A percentile compares a stretch with the other conserved stretches of the same genome.
These are phyloP conservation scores for Chenopodium formosanum DNA, from an alignment of 148 eudicot species.

Conservation along the genomic window DNA sequence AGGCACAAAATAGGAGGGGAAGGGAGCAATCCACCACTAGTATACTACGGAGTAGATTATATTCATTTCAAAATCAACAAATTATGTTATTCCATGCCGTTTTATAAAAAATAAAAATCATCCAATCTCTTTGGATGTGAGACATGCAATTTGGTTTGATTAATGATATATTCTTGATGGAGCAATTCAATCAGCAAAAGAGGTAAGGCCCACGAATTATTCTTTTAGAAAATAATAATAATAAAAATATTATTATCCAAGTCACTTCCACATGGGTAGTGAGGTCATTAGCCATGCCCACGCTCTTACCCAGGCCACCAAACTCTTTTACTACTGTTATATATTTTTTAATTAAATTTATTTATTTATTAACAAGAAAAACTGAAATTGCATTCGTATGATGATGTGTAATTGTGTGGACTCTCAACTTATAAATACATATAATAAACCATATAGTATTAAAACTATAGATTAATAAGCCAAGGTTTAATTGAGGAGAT, in stretches of 20 bases:
- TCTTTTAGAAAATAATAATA: background rate
- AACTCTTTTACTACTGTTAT: background rate
- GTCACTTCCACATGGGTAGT: conserved; percentile 37
- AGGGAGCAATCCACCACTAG: background rate
- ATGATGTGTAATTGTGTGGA: background rate
- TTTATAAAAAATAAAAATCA: background rate
- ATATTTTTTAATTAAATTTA: too few relatives aligned
- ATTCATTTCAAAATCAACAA: too few relatives aligned
- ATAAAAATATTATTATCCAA: conserved; percentile 18
- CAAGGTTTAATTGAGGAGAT: background rate
- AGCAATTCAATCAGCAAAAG: conserved; percentile 8
- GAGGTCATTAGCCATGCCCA: conserved; percentile 34
- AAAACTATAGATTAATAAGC: background rate
- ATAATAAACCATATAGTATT: too few relatives aligned
- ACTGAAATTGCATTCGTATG: background rate
- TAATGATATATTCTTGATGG: background rate
- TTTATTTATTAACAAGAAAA: background rate
- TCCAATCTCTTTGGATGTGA: conserved; percentile 17
- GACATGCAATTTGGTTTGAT: background rate
- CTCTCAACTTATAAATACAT: background rate
- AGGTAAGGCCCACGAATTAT: conserved; percentile 15
- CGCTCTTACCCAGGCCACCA: conserved; percentile 19
- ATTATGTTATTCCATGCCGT: conserved; percentile 10
- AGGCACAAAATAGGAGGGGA: background rate
- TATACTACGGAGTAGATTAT: background rate